Evolutionary conservation across 192 early-diverging fungal species (phyloP).

Genomic region (Coemansia sp.): DNA sequence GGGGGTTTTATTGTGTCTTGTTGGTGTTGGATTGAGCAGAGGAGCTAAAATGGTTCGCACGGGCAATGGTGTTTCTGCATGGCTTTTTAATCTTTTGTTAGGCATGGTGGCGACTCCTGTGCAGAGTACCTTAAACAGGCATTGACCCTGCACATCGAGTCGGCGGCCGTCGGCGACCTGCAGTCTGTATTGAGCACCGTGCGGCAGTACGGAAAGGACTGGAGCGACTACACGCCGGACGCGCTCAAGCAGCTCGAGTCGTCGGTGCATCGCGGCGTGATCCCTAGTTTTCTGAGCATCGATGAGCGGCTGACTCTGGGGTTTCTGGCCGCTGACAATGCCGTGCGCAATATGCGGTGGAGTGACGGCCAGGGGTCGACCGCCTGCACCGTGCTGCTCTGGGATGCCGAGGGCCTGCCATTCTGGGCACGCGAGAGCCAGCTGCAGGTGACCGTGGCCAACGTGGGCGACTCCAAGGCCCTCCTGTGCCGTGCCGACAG

Average conservation of each 20-base stretch:
- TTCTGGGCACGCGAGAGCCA: conserved; percentile 64
- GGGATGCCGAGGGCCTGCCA: conserved; percentile 58
- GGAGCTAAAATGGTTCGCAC: too few relatives aligned
- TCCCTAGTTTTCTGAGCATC: conserved; percentile 53
- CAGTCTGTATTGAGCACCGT: conserved; percentile 14
- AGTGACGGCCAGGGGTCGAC: conserved; percentile 63
- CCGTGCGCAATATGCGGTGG: conserved; percentile 46
- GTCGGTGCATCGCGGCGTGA: conserved; percentile 19
- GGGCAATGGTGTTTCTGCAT: too few relatives aligned
- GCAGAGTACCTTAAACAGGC: conserved; percentile 39
- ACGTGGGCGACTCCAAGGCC: conserved; percentile 66
- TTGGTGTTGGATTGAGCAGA: background rate
- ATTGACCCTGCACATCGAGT: conserved; percentile 34
- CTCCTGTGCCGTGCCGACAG: conserved; percentile 53
- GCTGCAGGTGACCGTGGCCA: conserved; percentile 59
- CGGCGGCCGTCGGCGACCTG: conserved; percentile 23
- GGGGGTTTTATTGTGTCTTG: background rate
- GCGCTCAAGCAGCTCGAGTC: conserved; percentile 30
- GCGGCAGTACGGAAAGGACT: conserved; percentile 42
- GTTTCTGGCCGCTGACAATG: conserved; percentile 59
- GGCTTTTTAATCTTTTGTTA: too few relatives aligned
- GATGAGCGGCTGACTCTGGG: conserved; percentile 66
- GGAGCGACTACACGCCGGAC: conserved; percentile 34
- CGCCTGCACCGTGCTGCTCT: conserved; percentile 61
- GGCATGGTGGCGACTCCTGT: conserved; percentile 49